A percentile compares a stretch with the other conserved stretches of the same genome.
These are phyloP conservation scores for Macrolepiota albuminosa DNA, from an alignment of 768 basidiomycete species.

Conservation along the genomic window DNA sequence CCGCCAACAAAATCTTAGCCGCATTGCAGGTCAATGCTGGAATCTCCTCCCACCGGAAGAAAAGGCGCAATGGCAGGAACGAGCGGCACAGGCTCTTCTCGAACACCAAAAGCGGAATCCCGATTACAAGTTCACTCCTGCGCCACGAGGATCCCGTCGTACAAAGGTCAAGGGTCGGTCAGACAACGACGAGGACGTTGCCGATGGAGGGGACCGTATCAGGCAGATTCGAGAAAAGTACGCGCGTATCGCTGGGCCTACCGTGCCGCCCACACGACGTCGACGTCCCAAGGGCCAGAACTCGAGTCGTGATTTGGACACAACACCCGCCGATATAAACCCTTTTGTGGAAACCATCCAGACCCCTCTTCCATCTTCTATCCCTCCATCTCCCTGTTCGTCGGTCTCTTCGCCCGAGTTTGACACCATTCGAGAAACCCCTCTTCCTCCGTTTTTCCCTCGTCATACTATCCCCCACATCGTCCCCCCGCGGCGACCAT, in stretches of 20 bases:
- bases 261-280: conserved; percentile 29
- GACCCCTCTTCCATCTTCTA: conserved; percentile 7
- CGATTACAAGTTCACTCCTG: conserved; percentile 58
- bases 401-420: conserved; percentile 12
- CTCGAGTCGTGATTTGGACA: conserved; percentile 12
- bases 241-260: conserved; percentile 26
- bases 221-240: conserved; percentile 31
- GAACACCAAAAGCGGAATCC: conserved; percentile 50
- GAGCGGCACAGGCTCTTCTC: conserved; percentile 42
- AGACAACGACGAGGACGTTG: conserved; percentile 11
- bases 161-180: conserved; percentile 24
- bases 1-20: conserved; percentile 70
- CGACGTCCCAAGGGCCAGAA: conserved; percentile 25
- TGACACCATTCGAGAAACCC: conserved; percentile 8
- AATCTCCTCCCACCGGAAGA: conserved; percentile 43
- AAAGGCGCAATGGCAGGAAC: conserved; percentile 38
- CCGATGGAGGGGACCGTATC: conserved; percentile 21
- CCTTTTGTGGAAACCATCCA: conserved; percentile 3
- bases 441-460: conserved; percentile 19
- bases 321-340: background rate
- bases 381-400: conserved; percentile 14
- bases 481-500: conserved; percentile 25
- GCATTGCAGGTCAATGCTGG: conserved; percentile 70
- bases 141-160: conserved; percentile 28
- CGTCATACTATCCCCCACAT: conserved; percentile 19